These are phyloP conservation scores for Tetrahymena elliotti DNA, from an alignment of 73 alveolate species.

Conservation along the genomic window DNA sequence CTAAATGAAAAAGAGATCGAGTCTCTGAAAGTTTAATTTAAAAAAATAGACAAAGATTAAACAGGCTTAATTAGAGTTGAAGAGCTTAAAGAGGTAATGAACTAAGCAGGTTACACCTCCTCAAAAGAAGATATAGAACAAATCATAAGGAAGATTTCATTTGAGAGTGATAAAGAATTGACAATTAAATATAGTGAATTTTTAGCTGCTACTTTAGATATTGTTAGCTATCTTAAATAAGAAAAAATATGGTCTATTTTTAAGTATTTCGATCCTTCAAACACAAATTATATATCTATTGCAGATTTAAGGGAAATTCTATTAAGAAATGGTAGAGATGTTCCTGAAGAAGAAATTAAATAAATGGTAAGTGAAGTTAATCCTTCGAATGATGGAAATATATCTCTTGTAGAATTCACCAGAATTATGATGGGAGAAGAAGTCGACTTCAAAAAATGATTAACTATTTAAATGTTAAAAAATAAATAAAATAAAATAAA, in stretches of 20 bases:
- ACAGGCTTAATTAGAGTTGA: not conserved
- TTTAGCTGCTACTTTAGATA: not conserved
- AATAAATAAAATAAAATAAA: no score
- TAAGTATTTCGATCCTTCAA: constrained; percentile 22
- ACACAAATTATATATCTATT: constrained; percentile 6
- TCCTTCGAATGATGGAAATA: constrained; percentile 7
- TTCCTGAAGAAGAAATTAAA: constrained; percentile 20
- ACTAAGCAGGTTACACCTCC: not conserved
- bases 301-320: constrained; percentile 33
- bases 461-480: no score
- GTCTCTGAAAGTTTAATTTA: not conserved
- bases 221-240: not conserved
- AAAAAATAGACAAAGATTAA: not conserved
- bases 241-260: constrained; percentile 28
- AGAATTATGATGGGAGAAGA: not conserved
- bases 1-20: not conserved
- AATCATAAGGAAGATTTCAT: not conserved
- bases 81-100: not conserved
- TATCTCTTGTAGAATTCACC: not conserved
- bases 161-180: not conserved
- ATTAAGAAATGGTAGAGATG: constrained; percentile 20
- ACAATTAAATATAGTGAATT: not conserved
- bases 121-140: not conserved
- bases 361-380: constrained; percentile 28
- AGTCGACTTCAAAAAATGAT: not conserved